Evolutionary conservation across 176 grass and related monocot genomes (phyloP), one percentile per base, ranked within the genome.

Genomic region (Dendrocalamus sinicus): DNA sequence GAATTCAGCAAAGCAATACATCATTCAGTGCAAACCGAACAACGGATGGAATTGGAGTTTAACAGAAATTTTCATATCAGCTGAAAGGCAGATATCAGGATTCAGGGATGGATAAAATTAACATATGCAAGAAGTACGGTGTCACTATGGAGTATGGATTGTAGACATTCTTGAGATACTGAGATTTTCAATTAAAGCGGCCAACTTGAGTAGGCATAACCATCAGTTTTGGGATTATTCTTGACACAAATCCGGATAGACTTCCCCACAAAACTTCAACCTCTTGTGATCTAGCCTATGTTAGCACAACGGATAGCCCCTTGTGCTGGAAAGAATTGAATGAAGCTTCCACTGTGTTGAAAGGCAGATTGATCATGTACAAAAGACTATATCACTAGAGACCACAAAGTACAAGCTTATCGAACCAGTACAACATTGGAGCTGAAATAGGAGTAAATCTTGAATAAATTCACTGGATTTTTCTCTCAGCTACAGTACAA

Each of bases 1-100:
- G 54, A 85, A 77, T 63, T 81, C 78, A 78, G 32, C 47, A 84
- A 89, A 73, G 68, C 60, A 60, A 77, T 39, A 44, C 28, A 26
- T 6, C 44, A 45, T 86, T 35, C 8, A 17, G 5, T 48, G 39
- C 55, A 67, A 83, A 2, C 64, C 4, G 23, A 37, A 62, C 54
- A 86, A 45, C 5, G 0, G 46, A 77, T n/a, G 1, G 5, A 55
- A 26, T 54, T 70, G 53, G 19, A 50, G 12, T 28, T 37, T 47
- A 58, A n/a, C 70, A 8, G 40, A 81, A n/a, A 22, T 22, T 16
- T 61, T 37, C 39, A n/a, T 40, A 68, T 39, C 51, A 19, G 39
- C 43, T 71, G 12, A 77, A 77, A 46, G 43, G 53, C 7, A 19
- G 15, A 70, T 46, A 55, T 78, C 23, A 83, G 13, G 37, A 54